These are phyloP conservation scores for Aspergillus sclerotioniger DNA, from an alignment of 495 filamentous ascomycete genomes.

Conservation along the genomic window DNA sequence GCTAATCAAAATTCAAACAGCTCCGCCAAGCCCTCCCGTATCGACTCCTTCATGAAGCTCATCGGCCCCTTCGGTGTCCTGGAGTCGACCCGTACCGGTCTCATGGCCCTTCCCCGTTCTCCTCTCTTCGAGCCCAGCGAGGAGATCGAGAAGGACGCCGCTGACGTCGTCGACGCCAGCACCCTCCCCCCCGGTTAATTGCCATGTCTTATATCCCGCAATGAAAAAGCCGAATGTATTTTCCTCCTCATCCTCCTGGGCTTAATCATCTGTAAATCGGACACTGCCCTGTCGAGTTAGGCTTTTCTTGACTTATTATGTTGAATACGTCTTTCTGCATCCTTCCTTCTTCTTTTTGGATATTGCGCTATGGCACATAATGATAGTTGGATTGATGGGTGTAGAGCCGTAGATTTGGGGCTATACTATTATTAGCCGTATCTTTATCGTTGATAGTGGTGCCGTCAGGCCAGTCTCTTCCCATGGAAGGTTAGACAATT, in stretches of 20 bases:
- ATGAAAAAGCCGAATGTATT: conserved; percentile 10
- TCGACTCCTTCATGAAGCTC: conserved; percentile 97
- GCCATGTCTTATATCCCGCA: conserved; percentile 12
- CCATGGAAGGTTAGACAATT: too few relatives aligned
- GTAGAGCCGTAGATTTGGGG: too few relatives aligned
- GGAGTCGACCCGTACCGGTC: conserved; percentile 87
- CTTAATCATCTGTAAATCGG: conserved; percentile 6
- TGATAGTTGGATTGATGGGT: not conserved
- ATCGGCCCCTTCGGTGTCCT: conserved; percentile 94
- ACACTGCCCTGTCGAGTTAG: not conserved
- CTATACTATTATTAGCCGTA: too few relatives aligned
- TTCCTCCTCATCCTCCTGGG: conserved; percentile 1
- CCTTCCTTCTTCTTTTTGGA: conserved; percentile 11
- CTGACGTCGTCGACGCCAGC: conserved; percentile 88
- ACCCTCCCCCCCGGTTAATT: conserved; percentile 86
- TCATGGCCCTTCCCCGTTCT: conserved; percentile 95
- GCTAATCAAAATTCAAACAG: conserved; percentile 38
- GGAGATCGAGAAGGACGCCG: conserved; percentile 77
- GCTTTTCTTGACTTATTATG: not conserved
- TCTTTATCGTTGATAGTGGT: too few relatives aligned
- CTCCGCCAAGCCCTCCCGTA: conserved; percentile 87
- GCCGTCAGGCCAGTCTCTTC: too few relatives aligned
- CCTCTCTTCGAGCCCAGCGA: conserved; percentile 74
- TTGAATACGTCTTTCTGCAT: not conserved
- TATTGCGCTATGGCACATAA: not conserved